Evolutionary conservation across 2,329 filamentous ascomycete genomes (phyloP), one percentile per base, ranked within the genome.

Genomic region (Simplicillium sp.): DNA sequence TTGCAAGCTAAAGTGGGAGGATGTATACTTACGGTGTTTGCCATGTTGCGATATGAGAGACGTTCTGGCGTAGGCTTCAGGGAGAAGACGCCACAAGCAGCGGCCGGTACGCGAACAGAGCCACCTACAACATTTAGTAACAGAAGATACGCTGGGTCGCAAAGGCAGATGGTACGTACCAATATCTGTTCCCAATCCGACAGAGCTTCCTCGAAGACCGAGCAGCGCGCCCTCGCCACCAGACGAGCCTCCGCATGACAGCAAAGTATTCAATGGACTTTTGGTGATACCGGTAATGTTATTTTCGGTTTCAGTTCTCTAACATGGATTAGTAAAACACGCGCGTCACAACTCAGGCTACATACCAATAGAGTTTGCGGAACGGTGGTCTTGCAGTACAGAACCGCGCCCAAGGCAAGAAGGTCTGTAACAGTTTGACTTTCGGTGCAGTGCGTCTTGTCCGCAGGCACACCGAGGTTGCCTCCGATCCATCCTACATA

Each of bases 1-100:
- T 25, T 25, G 20, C 9, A 25, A 25, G 9, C 9, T 25, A 9
- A 9, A 1, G 82, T 75, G 0, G 75, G 82, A 2, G 76, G 61
- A 28, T 83, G 67, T 1, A 68, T 71, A 78, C 49, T 86, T 79
- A 0, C 82, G 0, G 51, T 50, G 3, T 50, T 52, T 0, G 49
- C 51, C 3, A 50, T 42, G 2, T 46, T 44, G 0, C 48, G 49
- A 11, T 52, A 54, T 0, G 50, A 44, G 0, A 54, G 7, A 3
- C 51, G 38, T 4, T 46, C 46, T 0, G 51, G 44, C 0, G 51
- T 53, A 0, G 50, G 48, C 14, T 52, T 52, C 14, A 52, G 41
- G 0, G 48, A 45, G 17, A 38, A 52, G 4, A 49, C 41, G 0
- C 50, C 50, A 8, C 47, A 50, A 28, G 57, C 61, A 0, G 52